Base-by-base conservation (phyloP, 805 yeast genomes). In the Blastobotrys robertii region DNA sequence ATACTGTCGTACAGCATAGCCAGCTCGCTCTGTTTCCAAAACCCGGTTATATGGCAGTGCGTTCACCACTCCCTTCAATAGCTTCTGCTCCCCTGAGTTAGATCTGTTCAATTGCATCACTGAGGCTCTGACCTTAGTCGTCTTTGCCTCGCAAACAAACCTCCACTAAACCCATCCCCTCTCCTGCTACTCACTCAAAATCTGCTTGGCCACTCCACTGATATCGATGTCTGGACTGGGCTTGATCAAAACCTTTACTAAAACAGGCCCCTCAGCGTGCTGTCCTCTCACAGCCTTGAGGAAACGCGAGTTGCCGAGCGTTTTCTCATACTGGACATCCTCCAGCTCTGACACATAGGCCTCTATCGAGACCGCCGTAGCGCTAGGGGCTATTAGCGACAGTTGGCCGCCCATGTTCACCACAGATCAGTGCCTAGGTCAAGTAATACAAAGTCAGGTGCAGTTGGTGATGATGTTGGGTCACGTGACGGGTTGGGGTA, bases 11-110 rank as follows among this genome's bases (percentile, higher is more conserved):
- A 90, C 77, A 37, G 90, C 60, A 64, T 90, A 92, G 0, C 92
- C 95, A 0, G 97, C 97, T 37, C 97, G 69, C 42, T 83, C 94
- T 0, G 96, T 85, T 55, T 88, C 96, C 9, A 87, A 70, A 33
- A 92, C 67, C 43, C 79, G 75, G 38, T 75, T 66, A 63, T 81
- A 90, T 4, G 92, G 82, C 22, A 87, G 57, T 3, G 77, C 81
- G 52, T 81, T 82, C 8, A 78, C 77, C 29, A 74, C 60, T 42
- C 69, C 74, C 1, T 66, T 56, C 31, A 86, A 55, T 8, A 65
- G 56, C 8, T 48, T 43, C 33, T 69, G 60, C 28, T 74, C 61
- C 19, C 57, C 53, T 38, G 65, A 65, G 41, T 63, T 49, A 22
- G 11, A 11, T 13, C 31, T 10, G 11, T 14, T 5, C 19, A 4